Percentiles rank a stretch among this genome's conserved stretches.
phyloP scores from a whole-genome alignment of 306 rosid species.

The Urtica urens region DNA sequence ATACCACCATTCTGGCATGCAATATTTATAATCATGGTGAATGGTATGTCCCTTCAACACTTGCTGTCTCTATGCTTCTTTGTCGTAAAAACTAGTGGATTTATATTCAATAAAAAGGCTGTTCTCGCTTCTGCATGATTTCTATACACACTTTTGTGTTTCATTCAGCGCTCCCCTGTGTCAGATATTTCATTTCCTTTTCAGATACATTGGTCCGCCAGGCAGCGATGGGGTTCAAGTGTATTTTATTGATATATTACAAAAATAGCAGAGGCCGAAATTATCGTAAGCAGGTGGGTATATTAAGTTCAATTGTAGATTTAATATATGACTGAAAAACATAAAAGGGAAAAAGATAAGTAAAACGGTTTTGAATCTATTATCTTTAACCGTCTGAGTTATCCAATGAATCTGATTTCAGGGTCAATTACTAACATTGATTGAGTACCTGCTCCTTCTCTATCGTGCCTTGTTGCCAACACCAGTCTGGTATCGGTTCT shows the following conservation, averaged over 20 bases:
- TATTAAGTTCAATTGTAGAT: slow-evolving; percentile 7
- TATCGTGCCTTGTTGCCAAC: slow-evolving; percentile 85
- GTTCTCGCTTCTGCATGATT: background rate
- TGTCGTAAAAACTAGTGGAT: too few species aligned
- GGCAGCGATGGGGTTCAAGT: slow-evolving; percentile 82
- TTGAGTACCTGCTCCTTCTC: slow-evolving; percentile 65
- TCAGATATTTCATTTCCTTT: slow-evolving; percentile 15
- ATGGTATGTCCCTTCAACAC: slow-evolving; percentile 52
- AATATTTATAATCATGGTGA: slow-evolving; percentile 77
- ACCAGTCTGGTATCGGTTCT: slow-evolving; percentile 88
- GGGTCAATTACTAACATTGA: slow-evolving; percentile 83
- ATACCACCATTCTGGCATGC: slow-evolving; percentile 99
- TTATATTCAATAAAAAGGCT: too few species aligned
- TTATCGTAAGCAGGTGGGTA: slow-evolving; percentile 91
- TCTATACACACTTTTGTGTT: background rate
- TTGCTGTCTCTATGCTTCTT: background rate
- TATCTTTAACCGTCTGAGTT: slow-evolving; percentile 18
- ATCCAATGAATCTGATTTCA: slow-evolving; percentile 27
- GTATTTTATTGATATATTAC: slow-evolving; percentile 66
- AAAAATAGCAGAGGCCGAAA: slow-evolving; percentile 85
- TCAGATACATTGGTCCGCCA: slow-evolving; percentile 93
- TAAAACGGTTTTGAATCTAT: background rate
- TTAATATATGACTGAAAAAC: background rate
- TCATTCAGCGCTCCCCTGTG: too few species aligned
- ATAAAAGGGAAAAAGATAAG: background rate